A percentile compares a stretch with the other conserved stretches of the same genome.
phyloP scores from a whole-genome alignment of 352 stramenopile species.

The Aphanomyces euteiches region DNA sequence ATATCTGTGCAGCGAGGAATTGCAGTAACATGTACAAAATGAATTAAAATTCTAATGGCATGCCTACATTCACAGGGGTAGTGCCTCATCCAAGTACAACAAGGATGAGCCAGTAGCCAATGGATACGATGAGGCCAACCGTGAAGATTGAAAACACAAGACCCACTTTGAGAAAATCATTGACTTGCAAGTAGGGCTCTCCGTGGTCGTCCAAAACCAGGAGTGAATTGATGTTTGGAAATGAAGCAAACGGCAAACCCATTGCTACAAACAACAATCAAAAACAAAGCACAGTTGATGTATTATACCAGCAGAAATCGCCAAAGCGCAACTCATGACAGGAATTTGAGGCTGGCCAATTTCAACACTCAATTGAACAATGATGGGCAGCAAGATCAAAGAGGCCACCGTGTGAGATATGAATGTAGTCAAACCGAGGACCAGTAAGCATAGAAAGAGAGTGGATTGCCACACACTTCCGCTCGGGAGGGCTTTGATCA shows the following conservation, averaged over 20 bases:
- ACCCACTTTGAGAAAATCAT: slow-evolving; percentile 83
- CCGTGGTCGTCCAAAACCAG: slow-evolving; percentile 87
- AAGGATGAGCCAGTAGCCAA: slow-evolving; percentile 82
- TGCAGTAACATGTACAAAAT: neutral
- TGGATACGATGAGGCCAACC: slow-evolving; percentile 77
- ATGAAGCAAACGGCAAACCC: slow-evolving; percentile 89
- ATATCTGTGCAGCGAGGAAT: neutral
- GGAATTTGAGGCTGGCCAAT: slow-evolving; percentile 83
- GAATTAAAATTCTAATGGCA: slow-evolving; percentile 1
- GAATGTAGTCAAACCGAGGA: slow-evolving; percentile 88
- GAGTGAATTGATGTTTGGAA: slow-evolving; percentile 91
- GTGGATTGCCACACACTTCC: slow-evolving; percentile 83
- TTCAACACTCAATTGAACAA: slow-evolving; percentile 85
- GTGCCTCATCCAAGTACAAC: slow-evolving; percentile 77
- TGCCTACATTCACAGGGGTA: neutral
- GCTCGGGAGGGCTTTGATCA: slow-evolving; percentile 75
- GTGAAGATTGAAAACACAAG: slow-evolving; percentile 83
- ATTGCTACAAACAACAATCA: slow-evolving; percentile 51
- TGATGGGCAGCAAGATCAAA: slow-evolving; percentile 90
- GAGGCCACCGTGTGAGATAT: slow-evolving; percentile 91
- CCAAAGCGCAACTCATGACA: slow-evolving; percentile 76
- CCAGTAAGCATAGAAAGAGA: slow-evolving; percentile 79
- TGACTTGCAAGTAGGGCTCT: slow-evolving; percentile 79
- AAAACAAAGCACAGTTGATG: neutral
- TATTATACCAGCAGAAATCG: slow-evolving; percentile 79